phyloP scores from a whole-genome alignment of 116 monocot genomes.

The Iris pallida region DNA sequence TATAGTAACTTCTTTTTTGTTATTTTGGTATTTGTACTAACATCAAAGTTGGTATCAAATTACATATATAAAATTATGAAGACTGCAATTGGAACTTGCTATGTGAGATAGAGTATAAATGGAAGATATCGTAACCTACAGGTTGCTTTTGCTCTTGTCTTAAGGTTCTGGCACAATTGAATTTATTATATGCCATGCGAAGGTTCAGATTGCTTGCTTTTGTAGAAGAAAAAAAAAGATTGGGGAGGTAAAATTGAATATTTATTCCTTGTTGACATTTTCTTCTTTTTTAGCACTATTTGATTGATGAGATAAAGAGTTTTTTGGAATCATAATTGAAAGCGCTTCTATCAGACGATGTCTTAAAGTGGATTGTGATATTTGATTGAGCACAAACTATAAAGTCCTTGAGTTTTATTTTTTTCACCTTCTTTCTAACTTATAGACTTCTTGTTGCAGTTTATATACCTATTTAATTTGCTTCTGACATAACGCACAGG shows the following conservation, averaged over 20 bases:
- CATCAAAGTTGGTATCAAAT: too few relatives aligned
- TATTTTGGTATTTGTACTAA: too few relatives aligned
- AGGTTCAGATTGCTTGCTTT: constrained; percentile 76
- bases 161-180: constrained; percentile 80
- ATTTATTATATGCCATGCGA: constrained; percentile 85
- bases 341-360: too few relatives aligned
- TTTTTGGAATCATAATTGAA: neutral
- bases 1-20: too few relatives aligned
- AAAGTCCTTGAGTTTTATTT: neutral
- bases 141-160: neutral
- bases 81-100: too few relatives aligned
- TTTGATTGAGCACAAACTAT: neutral
- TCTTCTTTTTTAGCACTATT: neutral
- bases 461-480: too few relatives aligned
- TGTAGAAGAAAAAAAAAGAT: constrained; percentile 90
- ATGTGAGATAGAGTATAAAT: too few relatives aligned
- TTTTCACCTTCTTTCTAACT: neutral
- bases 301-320: too few relatives aligned
- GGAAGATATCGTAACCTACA: too few relatives aligned
- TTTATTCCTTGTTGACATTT: neutral
- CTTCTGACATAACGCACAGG: too few relatives aligned
- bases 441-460: neutral
- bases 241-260: constrained; percentile 43
- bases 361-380: neutral
- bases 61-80: too few relatives aligned